Conservation (phyloP, 2,329 filamentous ascomycete species). For the Alternaria panax region DNA sequence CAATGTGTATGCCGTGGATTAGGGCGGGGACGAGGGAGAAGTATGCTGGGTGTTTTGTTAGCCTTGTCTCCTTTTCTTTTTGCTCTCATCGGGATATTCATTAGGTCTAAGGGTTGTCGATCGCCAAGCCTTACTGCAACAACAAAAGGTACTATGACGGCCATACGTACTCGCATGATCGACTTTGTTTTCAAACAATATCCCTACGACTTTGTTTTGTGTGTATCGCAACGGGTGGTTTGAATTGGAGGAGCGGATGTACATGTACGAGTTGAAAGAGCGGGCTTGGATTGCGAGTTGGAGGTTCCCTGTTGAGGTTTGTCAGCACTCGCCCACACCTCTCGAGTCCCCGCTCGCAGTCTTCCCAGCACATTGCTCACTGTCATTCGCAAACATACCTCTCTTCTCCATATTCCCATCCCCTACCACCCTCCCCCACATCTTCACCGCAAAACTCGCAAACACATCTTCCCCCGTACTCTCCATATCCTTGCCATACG, state of each 20-base stretch:
- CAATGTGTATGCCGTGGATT: constrained; percentile 82
- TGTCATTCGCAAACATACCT: constrained; percentile 21
- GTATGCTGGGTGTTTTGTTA: constrained; percentile 60
- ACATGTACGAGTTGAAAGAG: constrained; percentile 79
- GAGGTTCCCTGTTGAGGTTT: constrained; percentile 66
- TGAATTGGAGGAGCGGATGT: constrained; percentile 74
- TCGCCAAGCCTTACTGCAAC: constrained; percentile 9
- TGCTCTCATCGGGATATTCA: too few relatives aligned
- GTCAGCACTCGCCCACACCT: not conserved
- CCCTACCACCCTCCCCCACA: constrained; percentile 86
- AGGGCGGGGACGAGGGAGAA: constrained; percentile 73
- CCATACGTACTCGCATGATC: constrained; percentile 85
- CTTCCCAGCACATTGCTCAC: not conserved
- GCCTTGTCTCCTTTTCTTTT: not conserved
- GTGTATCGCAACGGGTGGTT: constrained; percentile 79
- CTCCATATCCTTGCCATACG: constrained; percentile 84
- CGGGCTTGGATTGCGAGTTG: constrained; percentile 82
- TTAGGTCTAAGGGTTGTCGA: too few relatives aligned
- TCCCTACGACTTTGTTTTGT: constrained; percentile 74
- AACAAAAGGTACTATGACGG: constrained; percentile 62
- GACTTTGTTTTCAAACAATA: constrained; percentile 92
- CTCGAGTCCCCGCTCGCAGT: not conserved
- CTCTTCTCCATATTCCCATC: constrained; percentile 81
- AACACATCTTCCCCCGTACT: constrained; percentile 91
- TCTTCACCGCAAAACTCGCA: constrained; percentile 85